Evolutionary conservation across 2,329 filamentous ascomycete genomes (phyloP).

Genomic region (Clonostachys sp.): DNA sequence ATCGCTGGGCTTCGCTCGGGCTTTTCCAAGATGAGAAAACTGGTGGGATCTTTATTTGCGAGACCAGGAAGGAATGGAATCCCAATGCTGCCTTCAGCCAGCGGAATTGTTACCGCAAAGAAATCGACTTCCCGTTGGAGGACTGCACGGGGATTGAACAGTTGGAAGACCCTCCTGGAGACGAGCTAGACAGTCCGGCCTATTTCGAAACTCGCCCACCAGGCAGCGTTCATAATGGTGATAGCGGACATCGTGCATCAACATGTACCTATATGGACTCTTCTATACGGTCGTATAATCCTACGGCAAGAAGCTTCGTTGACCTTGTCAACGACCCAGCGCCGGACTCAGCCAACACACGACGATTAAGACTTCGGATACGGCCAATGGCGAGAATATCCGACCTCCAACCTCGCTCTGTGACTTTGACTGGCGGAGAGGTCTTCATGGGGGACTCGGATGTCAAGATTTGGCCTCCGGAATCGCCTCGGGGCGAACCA

Average conservation of each 20-base stretch:
- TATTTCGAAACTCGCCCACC: background rate
- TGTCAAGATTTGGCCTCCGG: slow-evolving; percentile 2
- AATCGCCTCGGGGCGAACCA: background rate
- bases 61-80: background rate
- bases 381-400: no score
- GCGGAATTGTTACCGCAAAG: background rate
- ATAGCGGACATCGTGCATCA: background rate
- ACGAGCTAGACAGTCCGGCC: no score
- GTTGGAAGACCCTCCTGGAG: no score
- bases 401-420: no score
- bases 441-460: background rate
- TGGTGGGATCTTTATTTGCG: background rate
- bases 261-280: background rate
- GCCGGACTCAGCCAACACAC: no score
- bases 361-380: no score
- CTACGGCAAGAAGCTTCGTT: background rate
- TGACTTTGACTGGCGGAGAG: no score
- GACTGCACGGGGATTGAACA: no score
- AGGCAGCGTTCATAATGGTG: background rate
- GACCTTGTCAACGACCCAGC: background rate
- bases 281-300: background rate
- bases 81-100: background rate
- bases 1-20: background rate
- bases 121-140: background rate
- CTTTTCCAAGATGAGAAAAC: background rate